Conservation (phyloP, 768 basidiomycete species). For the Thelephora ganbajun region DNA sequence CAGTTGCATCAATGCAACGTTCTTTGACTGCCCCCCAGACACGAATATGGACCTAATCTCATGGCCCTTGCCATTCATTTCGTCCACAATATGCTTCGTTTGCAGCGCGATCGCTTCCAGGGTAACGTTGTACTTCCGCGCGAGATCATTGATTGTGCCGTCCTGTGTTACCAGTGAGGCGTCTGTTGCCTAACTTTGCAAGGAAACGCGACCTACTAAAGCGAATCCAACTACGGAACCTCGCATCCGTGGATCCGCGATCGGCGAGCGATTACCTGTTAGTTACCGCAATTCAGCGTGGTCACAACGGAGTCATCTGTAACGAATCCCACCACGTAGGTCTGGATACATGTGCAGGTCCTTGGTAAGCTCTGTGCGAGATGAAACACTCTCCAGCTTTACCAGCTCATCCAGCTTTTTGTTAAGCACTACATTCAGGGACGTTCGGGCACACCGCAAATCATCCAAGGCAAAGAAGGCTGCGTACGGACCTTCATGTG, state of each 20-base stretch:
- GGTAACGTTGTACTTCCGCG: conserved; percentile 80
- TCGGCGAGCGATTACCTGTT: conserved; percentile 87
- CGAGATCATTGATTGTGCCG: conserved; percentile 62
- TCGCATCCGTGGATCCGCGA: conserved; percentile 91
- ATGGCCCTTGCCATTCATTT: conserved; percentile 82
- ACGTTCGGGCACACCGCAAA: background rate
- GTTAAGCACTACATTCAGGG: conserved; percentile 42
- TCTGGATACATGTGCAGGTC: conserved; percentile 94
- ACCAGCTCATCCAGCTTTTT: conserved; percentile 58
- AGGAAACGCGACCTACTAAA: conserved; percentile 32
- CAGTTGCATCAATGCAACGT: conserved; percentile 75
- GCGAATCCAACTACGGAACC: conserved; percentile 83
- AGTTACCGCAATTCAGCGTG: background rate
- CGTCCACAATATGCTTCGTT: conserved; percentile 86
- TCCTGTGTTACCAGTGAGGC: conserved; percentile 30
- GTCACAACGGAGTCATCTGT: background rate
- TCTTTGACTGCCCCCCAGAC: conserved; percentile 89
- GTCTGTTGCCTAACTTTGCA: background rate
- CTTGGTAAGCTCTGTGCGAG: conserved; percentile 74
- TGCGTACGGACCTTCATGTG: conserved; percentile 34
- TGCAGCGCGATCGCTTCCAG: conserved; percentile 91
- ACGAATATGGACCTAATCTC: conserved; percentile 75
- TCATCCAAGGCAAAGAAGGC: too few relatives aligned
- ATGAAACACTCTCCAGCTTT: conserved; percentile 36
- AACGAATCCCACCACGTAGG: conserved; percentile 51